Conservation (phyloP, 2,329 filamentous ascomycete species). For the Myotisia sp. region DNA sequence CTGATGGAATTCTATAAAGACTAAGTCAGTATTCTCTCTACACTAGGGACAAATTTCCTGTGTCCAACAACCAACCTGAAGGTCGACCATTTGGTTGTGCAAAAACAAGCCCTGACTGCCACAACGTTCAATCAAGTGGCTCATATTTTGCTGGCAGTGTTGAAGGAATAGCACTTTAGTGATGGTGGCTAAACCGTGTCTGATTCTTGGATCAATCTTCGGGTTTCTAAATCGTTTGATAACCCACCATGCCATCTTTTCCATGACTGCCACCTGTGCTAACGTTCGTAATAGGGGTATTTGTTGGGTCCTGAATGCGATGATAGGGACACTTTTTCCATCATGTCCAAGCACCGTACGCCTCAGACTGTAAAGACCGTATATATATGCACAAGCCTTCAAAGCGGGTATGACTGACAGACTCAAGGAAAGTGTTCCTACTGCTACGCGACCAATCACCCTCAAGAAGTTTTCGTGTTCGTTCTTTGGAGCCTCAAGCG, state of each 20-base stretch:
- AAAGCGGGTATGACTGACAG: not conserved
- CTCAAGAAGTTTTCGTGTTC: conserved; percentile 2
- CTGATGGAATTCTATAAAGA: not conserved
- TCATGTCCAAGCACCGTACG: not conserved
- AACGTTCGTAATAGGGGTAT: conserved; percentile 2
- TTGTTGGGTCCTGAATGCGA: conserved; percentile 5
- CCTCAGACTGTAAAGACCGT: conserved; percentile 1
- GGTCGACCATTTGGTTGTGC: conserved; percentile 4
- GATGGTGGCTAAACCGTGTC: conserved; percentile 1
- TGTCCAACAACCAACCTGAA: not conserved
- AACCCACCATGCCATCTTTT: not conserved
- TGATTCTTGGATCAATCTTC: conserved; percentile 1
- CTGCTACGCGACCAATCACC: not conserved
- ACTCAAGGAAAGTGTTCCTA: conserved; percentile 1
- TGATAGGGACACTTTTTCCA: not conserved
- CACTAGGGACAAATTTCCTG: too few relatives aligned
- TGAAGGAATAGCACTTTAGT: not conserved
- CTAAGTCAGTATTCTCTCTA: not conserved
- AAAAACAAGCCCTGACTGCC: conserved; percentile 2
- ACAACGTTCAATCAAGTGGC: conserved; percentile 1
- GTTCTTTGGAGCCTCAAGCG: not conserved
- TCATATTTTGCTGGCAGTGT: not conserved
- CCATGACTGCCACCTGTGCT: conserved; percentile 3
- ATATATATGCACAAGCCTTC: conserved; percentile 1
- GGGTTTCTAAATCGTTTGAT: not conserved